Conservation (phyloP, 2,329 filamentous ascomycete species). For the Geosmithia morbida region DNA sequence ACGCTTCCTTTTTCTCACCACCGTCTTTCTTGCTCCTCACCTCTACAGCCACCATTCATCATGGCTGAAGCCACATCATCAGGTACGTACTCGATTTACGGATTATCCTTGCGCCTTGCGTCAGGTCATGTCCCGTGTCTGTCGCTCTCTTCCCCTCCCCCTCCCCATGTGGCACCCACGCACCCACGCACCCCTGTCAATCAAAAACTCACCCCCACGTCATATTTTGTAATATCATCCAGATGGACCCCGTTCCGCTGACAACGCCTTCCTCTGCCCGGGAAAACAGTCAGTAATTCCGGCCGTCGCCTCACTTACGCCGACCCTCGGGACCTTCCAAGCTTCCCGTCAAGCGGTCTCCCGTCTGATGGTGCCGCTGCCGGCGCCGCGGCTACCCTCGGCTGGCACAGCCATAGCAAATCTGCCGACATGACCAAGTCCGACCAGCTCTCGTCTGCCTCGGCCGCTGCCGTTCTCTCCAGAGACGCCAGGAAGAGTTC, state of each 20-base stretch:
- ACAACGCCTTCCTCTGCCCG: neutral
- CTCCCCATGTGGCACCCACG: neutral
- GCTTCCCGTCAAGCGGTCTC: slow-evolving; percentile 55
- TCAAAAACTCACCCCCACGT: neutral
- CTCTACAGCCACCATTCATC: neutral
- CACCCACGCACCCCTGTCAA: neutral
- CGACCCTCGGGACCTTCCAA: slow-evolving; percentile 57
- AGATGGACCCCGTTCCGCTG: neutral
- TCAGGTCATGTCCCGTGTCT: neutral
- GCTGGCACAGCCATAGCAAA: slow-evolving; percentile 52
- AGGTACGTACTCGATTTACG: neutral
- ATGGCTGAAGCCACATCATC: neutral
- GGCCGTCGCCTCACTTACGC: slow-evolving; percentile 51
- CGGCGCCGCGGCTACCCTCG: slow-evolving; percentile 58
- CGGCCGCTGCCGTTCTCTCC: slow-evolving; percentile 25
- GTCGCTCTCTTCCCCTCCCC: neutral
- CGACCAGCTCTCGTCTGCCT: slow-evolving; percentile 36
- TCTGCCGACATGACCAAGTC: slow-evolving; percentile 53
- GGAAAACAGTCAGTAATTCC: slow-evolving; percentile 8
- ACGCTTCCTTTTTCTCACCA: neutral
- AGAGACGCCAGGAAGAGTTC: slow-evolving; percentile 29
- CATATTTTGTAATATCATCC: neutral
- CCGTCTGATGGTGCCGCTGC: slow-evolving; percentile 44
- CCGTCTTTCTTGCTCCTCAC: neutral
- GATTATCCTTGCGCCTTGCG: neutral